These are phyloP conservation scores for Kazachstania viticola DNA, from an alignment of 805 yeast genomes.

Conservation along the genomic window DNA sequence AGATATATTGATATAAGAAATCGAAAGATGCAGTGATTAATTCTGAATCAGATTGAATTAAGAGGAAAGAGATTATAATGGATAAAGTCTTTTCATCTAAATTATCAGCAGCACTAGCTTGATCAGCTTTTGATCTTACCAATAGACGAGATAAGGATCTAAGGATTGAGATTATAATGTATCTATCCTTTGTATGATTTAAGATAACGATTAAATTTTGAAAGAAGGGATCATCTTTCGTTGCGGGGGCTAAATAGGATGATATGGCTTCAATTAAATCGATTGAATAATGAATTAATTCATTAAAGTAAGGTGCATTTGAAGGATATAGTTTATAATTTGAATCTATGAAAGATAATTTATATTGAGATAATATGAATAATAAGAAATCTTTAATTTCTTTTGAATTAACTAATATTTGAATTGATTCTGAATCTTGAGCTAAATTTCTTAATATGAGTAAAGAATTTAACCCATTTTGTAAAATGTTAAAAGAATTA, in stretches of 20 bases:
- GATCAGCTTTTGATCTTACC: conserved; percentile 41
- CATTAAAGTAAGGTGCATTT: conserved; percentile 35
- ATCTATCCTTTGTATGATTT: conserved; percentile 48
- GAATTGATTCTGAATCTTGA: conserved; percentile 77
- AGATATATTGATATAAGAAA: conserved; percentile 68
- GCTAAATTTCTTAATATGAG: conserved; percentile 68
- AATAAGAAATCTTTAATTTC: conserved; percentile 37
- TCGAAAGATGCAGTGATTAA: conserved; percentile 63
- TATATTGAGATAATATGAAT: conserved; percentile 20
- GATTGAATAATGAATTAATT: conserved; percentile 51
- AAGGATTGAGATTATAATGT: conserved; percentile 53
- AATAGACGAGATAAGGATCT: conserved; percentile 72
- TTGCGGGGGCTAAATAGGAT: conserved; percentile 68
- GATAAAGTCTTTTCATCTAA: conserved; percentile 38
- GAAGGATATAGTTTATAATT: conserved; percentile 18
- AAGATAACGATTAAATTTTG: conserved; percentile 41
- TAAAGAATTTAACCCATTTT: conserved; percentile 28
- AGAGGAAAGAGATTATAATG: conserved; percentile 43
- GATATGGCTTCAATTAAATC: conserved; percentile 80
- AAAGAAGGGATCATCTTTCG: conserved; percentile 54
- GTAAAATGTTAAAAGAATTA: conserved; percentile 10
- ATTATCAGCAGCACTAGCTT: conserved; percentile 40
- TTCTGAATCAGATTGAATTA: conserved; percentile 51
- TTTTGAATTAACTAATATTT: conserved; percentile 49
- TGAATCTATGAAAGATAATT: conserved; percentile 14